Evolutionary conservation across 139 green algal species (phyloP).

Genomic region (Edaphochlamys debaryana): DNA sequence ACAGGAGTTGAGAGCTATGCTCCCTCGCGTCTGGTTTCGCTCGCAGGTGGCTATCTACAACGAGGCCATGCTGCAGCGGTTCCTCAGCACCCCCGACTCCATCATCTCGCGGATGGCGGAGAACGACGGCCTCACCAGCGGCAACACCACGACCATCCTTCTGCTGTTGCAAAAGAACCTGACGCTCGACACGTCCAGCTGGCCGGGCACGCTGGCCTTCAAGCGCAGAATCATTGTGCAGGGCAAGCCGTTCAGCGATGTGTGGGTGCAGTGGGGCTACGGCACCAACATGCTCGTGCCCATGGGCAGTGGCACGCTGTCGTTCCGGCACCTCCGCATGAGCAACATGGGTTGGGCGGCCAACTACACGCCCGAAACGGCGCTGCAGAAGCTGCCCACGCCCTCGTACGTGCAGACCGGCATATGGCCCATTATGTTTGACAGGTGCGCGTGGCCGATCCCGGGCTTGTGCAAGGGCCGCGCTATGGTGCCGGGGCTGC

Average conservation of each 20-base stretch:
- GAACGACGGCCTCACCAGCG: slow-evolving; percentile 10
- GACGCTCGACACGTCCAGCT: background rate
- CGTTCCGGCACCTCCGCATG: background rate
- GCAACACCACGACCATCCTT: background rate
- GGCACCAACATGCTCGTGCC: background rate
- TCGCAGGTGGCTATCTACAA: slow-evolving; percentile 3
- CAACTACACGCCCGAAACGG: background rate
- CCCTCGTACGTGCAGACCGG: background rate
- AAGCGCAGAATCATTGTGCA: background rate
- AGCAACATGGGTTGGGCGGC: background rate
- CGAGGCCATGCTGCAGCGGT: background rate
- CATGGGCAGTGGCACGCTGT: background rate
- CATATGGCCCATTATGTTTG: background rate
- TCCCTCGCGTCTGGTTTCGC: too few species aligned
- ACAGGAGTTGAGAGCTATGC: too few species aligned
- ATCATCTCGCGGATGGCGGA: background rate
- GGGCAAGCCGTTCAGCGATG: slow-evolving; percentile 12
- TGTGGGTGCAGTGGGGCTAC: background rate
- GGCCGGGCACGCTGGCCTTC: background rate
- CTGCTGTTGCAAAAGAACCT: slow-evolving; percentile 16
- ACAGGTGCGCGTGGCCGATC: slow-evolving; percentile 15
- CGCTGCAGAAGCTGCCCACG: background rate
- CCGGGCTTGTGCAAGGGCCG: too few species aligned
- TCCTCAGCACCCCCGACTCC: background rate
- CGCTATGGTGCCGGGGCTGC: too few species aligned